phyloP scores from a whole-genome alignment of 208 protist genomes.

The Leishmania amazonensis region DNA sequence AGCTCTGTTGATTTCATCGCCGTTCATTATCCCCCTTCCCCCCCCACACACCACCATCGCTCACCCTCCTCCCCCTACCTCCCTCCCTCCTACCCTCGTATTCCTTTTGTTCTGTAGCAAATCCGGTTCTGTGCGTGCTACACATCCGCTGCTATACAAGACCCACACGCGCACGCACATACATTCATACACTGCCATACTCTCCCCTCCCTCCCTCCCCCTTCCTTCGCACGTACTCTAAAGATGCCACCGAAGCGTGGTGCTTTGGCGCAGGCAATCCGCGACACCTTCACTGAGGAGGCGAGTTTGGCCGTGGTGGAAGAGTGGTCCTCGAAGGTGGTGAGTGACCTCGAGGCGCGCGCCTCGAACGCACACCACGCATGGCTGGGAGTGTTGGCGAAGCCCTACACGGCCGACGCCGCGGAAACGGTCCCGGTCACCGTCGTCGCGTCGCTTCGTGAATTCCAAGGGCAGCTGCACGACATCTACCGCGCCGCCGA shows the following conservation, averaged over 20 bases:
- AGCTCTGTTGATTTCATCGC: not conserved
- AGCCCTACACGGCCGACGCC: slow-evolving; percentile 21
- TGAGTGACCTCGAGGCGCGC: slow-evolving; percentile 38
- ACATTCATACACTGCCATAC: not conserved
- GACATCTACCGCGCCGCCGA: slow-evolving; percentile 53
- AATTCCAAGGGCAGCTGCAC: slow-evolving; percentile 49
- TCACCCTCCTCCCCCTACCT: not conserved
- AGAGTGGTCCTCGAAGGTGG: slow-evolving; percentile 42
- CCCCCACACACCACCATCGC: not conserved
- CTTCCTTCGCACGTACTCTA: not conserved
- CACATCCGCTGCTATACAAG: not conserved
- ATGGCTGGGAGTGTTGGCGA: slow-evolving; percentile 20
- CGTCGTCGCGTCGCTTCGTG: slow-evolving; percentile 43
- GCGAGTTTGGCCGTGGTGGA: slow-evolving; percentile 47
- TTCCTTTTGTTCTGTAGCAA: not conserved
- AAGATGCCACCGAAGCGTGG: slow-evolving; percentile 62
- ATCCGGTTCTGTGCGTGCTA: not conserved
- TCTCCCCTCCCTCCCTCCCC: not conserved
- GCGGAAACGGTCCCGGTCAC: slow-evolving; percentile 28
- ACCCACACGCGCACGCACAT: not conserved
- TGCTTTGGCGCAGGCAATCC: slow-evolving; percentile 56
- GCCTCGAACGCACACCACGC: slow-evolving; percentile 22
- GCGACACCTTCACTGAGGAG: slow-evolving; percentile 66
- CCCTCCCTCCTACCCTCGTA: not conserved
- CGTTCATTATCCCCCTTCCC: not conserved